A percentile compares a stretch with the other conserved stretches of the same genome.
phyloP scores from a whole-genome alignment of 257 asterid species.

The Scutellaria barbata region DNA sequence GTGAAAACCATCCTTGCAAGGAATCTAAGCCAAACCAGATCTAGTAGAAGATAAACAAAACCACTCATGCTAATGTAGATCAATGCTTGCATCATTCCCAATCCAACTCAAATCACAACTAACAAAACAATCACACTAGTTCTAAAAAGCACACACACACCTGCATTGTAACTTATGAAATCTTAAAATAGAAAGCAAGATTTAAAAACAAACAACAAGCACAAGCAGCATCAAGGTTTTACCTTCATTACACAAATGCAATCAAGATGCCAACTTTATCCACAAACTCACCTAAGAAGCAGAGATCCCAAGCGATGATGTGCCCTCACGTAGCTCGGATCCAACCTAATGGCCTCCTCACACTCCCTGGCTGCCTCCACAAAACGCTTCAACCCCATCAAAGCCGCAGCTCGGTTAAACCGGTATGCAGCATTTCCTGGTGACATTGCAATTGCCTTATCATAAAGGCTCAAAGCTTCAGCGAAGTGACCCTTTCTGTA shows the following conservation, averaged over 20 bases:
- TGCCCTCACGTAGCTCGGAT: conserved; percentile 81
- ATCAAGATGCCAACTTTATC: conserved; percentile 28
- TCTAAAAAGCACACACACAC: conserved; percentile 8
- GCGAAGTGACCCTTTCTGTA: conserved; percentile 65
- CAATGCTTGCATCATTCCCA: conserved; percentile 35
- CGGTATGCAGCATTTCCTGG: conserved; percentile 74
- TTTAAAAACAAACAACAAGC: neutral
- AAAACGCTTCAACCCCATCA: conserved; percentile 67
- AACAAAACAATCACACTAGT: conserved; percentile 26
- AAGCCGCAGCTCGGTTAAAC: conserved; percentile 81
- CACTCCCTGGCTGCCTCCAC: conserved; percentile 78
- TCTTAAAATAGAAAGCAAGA: conserved; percentile 1
- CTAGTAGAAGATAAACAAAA: conserved; percentile 36
- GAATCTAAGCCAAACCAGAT: conserved; percentile 40
- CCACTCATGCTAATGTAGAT: conserved; percentile 35
- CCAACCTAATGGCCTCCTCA: conserved; percentile 85
- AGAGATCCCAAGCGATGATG: conserved; percentile 89
- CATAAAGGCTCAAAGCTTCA: conserved; percentile 75
- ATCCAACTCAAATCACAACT: conserved; percentile 28
- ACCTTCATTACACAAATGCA: conserved; percentile 31
- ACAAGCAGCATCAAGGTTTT: conserved; percentile 36
- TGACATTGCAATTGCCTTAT: conserved; percentile 71
- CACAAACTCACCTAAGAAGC: conserved; percentile 72
- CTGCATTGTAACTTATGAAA: conserved; percentile 29
- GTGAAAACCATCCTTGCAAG: conserved; percentile 31